Conservation (phyloP, 768 basidiomycete species). For the Mycena haematopus region DNA sequence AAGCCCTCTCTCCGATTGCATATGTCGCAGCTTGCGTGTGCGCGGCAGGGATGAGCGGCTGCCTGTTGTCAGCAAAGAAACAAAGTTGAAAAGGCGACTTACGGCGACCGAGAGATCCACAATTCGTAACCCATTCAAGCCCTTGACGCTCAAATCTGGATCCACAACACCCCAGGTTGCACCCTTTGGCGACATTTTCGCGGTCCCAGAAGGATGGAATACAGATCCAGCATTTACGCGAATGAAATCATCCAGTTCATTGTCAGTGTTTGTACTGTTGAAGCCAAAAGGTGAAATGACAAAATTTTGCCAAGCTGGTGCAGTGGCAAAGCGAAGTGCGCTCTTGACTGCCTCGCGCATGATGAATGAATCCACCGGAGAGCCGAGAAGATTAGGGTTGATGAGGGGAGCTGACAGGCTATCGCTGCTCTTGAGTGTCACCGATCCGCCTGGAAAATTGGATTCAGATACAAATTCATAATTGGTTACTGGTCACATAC, state of each 20-base stretch:
- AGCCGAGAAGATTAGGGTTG: conserved; percentile 1
- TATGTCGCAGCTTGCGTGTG: conserved; percentile 6
- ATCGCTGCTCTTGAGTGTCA: conserved; percentile 3
- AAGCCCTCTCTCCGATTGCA: background rate
- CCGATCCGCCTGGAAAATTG: conserved; percentile 4
- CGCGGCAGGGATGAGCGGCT: background rate
- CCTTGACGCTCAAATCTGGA: conserved; percentile 36
- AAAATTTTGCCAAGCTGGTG: background rate
- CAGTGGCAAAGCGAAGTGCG: background rate
- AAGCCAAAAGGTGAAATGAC: background rate
- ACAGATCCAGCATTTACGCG: background rate
- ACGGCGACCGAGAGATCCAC: conserved; percentile 43
- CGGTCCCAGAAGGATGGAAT: conserved; percentile 33
- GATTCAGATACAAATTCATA: background rate
- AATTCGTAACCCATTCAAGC: conserved; percentile 34
- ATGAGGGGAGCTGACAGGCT: background rate
- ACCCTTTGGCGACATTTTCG: conserved; percentile 37
- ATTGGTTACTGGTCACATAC: background rate
- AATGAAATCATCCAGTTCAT: background rate
- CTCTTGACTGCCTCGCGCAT: conserved; percentile 6
- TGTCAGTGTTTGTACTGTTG: background rate
- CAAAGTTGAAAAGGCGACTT: background rate
- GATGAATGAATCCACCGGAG: background rate
- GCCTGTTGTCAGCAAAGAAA: background rate
- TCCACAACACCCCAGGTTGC: conserved; percentile 40